phyloP scores from a whole-genome alignment of 352 stramenopile species.

The Nothophytophthora sp. region DNA sequence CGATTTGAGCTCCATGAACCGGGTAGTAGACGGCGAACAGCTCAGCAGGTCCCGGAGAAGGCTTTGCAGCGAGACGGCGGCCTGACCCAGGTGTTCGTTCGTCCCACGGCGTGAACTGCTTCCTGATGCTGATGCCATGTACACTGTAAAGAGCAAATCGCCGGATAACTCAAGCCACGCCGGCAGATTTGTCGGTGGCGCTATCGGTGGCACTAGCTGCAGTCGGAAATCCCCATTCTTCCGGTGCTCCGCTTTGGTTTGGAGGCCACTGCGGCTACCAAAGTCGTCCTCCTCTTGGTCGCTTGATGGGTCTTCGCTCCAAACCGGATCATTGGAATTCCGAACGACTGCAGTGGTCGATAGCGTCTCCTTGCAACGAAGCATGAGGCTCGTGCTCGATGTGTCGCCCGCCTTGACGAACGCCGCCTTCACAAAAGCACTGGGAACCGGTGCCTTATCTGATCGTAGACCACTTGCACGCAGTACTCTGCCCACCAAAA shows the following conservation, averaged over 20 bases:
- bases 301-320: slow-evolving; percentile 31
- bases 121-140: slow-evolving; percentile 22
- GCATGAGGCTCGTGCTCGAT: slow-evolving; percentile 40
- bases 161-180: slow-evolving; percentile 56
- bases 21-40: slow-evolving; percentile 17
- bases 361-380: slow-evolving; percentile 66
- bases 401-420: slow-evolving; percentile 47
- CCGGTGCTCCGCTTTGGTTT: too few relatives aligned
- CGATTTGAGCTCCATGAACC: slow-evolving; percentile 34
- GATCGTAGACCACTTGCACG: slow-evolving; percentile 35
- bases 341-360: slow-evolving; percentile 30
- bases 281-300: slow-evolving; percentile 2
- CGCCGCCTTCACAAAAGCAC: slow-evolving; percentile 48
- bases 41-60: slow-evolving; percentile 39
- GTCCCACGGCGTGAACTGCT: slow-evolving; percentile 6
- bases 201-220: too few relatives aligned
- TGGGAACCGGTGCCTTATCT: slow-evolving; percentile 17
- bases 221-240: slow-evolving; percentile 42
- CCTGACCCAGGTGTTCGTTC: slow-evolving; percentile 62
- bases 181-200: slow-evolving; percentile 11
- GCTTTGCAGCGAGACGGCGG: slow-evolving; percentile 35
- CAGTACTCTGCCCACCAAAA: slow-evolving; percentile 49
- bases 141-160: slow-evolving; percentile 67
- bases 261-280: too few relatives aligned
- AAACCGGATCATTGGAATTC: slow-evolving; percentile 36